Evolutionary conservation across 2,329 filamentous ascomycete species (phyloP).

Genomic region (Fusarium oxysporum): DNA sequence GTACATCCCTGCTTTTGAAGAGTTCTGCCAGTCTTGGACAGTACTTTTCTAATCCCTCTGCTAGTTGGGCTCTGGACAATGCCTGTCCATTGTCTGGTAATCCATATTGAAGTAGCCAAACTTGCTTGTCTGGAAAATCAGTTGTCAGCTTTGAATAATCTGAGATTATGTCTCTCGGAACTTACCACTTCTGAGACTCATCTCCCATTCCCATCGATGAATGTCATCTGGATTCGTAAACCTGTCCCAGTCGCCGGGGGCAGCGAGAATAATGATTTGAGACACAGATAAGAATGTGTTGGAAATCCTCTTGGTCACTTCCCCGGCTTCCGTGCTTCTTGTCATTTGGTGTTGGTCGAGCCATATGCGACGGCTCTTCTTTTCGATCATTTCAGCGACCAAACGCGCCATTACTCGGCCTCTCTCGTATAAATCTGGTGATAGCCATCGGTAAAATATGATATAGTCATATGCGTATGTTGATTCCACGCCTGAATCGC

Average conservation of each 20-base stretch:
- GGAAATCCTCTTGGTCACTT: constrained; percentile 6
- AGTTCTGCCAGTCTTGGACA: constrained; percentile 11
- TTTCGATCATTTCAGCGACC: constrained; percentile 13
- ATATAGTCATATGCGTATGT: constrained; percentile 13
- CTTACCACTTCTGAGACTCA: constrained; percentile 23
- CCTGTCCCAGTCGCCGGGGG: constrained; percentile 2
- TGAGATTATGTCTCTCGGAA: background rate
- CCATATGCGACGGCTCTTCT: constrained; percentile 11
- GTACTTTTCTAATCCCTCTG: background rate
- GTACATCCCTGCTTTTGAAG: constrained; percentile 1
- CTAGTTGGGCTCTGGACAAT: constrained; percentile 1
- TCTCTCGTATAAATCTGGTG: constrained; percentile 10
- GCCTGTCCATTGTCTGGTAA: background rate
- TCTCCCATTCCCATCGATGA: constrained; percentile 26
- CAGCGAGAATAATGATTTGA: constrained; percentile 6
- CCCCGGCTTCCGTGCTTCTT: background rate
- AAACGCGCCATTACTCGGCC: constrained; percentile 25
- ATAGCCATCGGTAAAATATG: constrained; percentile 21
- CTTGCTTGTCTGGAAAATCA: constrained; percentile 5
- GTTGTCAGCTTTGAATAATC: background rate
- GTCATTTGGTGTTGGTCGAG: constrained; percentile 24
- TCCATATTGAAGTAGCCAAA: constrained; percentile 24
- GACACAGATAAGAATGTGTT: constrained; percentile 1
- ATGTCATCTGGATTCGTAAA: constrained; percentile 21
- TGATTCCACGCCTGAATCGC: background rate